Evolutionary conservation across 768 basidiomycete genomes (phyloP).

Genomic region (Termitomyces eurrhizus): DNA sequence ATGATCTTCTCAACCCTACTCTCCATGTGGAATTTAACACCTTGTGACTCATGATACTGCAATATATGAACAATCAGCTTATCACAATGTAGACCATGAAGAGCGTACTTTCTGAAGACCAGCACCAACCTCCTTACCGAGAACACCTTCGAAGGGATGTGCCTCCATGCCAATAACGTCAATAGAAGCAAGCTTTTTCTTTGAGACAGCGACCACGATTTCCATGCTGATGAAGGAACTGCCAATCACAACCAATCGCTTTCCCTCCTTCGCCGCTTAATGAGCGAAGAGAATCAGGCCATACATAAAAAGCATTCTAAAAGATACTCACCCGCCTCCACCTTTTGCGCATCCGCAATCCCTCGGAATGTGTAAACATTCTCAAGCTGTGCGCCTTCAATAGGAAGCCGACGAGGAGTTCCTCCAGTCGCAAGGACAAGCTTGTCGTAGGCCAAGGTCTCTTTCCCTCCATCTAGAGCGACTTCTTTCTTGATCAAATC

Average conservation of each 20-base stretch:
- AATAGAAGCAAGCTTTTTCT: constrained; percentile 75
- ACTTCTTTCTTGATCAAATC: constrained; percentile 63
- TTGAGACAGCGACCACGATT: constrained; percentile 69
- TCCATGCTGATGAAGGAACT: constrained; percentile 94
- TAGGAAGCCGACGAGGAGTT: constrained; percentile 67
- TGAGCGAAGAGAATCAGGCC: not conserved
- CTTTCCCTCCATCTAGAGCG: constrained; percentile 53
- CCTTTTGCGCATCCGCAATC: constrained; percentile 66
- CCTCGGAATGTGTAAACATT: constrained; percentile 77
- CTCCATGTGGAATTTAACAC: constrained; percentile 81
- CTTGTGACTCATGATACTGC: constrained; percentile 77
- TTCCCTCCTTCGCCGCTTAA: constrained; percentile 65
- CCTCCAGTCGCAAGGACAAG: constrained; percentile 80
- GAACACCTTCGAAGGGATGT: constrained; percentile 74
- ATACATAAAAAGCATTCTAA: not conserved
- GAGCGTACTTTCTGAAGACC: constrained; percentile 65
- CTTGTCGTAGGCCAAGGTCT: constrained; percentile 63
- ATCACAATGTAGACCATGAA: not conserved
- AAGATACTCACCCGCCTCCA: constrained; percentile 55
- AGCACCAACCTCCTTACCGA: constrained; percentile 77
- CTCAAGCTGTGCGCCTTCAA: constrained; percentile 68
- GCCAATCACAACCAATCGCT: constrained; percentile 78
- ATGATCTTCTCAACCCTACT: constrained; percentile 66
- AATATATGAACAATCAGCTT: not conserved
- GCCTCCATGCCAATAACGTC: constrained; percentile 83